Evolutionary conservation across 2,329 filamentous ascomycete species (phyloP).

Genomic region (Aspergillus ochraceus): DNA sequence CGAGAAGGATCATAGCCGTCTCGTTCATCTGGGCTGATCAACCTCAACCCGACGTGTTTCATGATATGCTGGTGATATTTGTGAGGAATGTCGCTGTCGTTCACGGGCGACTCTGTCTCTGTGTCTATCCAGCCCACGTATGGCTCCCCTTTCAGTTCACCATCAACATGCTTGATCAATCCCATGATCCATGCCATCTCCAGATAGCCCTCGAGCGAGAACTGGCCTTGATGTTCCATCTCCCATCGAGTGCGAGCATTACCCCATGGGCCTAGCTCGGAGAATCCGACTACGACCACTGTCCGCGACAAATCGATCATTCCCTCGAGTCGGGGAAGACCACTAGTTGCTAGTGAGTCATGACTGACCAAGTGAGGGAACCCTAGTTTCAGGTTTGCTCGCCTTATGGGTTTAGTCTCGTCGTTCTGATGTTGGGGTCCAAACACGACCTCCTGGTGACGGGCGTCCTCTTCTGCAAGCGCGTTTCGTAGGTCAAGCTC

Average conservation of each 20-base stretch:
- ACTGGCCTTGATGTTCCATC: conserved; percentile 95
- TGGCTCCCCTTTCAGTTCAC: conserved; percentile 86
- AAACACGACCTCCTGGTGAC: conserved; percentile 8
- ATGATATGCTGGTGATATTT: conserved; percentile 57
- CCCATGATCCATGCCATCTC: conserved; percentile 99
- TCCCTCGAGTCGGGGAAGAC: conserved; percentile 22
- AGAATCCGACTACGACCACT: conserved; percentile 43
- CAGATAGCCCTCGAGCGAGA: conserved; percentile 94
- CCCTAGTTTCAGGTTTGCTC: conserved; percentile 9
- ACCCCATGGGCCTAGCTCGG: conserved; percentile 72
- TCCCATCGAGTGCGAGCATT: conserved; percentile 98
- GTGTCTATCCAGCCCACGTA: conserved; percentile 73
- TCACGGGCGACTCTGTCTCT: conserved; percentile 10
- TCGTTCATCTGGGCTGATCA: conserved; percentile 85
- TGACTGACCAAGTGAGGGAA: conserved; percentile 8
- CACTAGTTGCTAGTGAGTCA: conserved; percentile 1
- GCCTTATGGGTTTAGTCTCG: neutral
- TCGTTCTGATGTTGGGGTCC: neutral
- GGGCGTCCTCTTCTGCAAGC: conserved; percentile 21
- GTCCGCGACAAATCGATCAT: conserved; percentile 42
- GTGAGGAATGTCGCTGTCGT: conserved; percentile 13
- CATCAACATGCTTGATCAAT: conserved; percentile 97
- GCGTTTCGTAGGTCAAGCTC: conserved; percentile 21
- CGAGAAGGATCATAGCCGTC: conserved; percentile 17
- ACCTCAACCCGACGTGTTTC: conserved; percentile 88